Evolutionary conservation across 345 rosid species (phyloP), one percentile per base, ranked within the genome.

Genomic region (Salix purpurea): DNA sequence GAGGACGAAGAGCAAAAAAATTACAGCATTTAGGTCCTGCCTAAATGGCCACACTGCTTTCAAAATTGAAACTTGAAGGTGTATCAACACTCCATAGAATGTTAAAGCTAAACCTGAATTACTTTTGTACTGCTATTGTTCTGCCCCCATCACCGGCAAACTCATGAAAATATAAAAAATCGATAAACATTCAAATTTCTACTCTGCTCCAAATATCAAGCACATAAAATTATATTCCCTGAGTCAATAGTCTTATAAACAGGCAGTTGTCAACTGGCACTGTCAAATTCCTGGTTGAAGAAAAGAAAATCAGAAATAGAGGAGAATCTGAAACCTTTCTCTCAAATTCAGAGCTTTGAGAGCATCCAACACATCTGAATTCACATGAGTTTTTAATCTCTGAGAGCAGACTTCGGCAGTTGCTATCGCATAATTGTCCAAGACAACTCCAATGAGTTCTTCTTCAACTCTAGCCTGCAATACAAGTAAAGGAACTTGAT

Each of bases 371-470:
- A 85, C 84, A 58, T 81, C 86, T 7, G 65, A 74, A 72, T 81
- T 83, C 4, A 85, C 82, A 14, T 54, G 30, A 32, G n/a, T 67
- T 4, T 67, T 79, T 61, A 87, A 70, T 69, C 71, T 87, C 58
- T 70, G 24, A 18, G 79, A 83, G 76, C 89, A 85, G 65, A 85
- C 85, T 58, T 87, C 89, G 28, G 79, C 83, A 66, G 74, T 85
- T 23, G 88, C 86, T 76, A 79, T 10, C 1, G 69, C 85, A 78
- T 83, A 73, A 26, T 26, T 44, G 74, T 65, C 70, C 37, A 83
- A 79, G 73, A 81, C 80, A 68, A 81, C 50, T 62, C 80, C 81
- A 46, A 62, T 71, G 70, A 83, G 79, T 64, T 87, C 86, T 70
- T 87, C 90, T 28, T 28, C 30, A 23, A 78, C 81, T 48, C 70